Base-by-base conservation (phyloP, 805 yeast genomes). In the Myxozyma udenii region DNA sequence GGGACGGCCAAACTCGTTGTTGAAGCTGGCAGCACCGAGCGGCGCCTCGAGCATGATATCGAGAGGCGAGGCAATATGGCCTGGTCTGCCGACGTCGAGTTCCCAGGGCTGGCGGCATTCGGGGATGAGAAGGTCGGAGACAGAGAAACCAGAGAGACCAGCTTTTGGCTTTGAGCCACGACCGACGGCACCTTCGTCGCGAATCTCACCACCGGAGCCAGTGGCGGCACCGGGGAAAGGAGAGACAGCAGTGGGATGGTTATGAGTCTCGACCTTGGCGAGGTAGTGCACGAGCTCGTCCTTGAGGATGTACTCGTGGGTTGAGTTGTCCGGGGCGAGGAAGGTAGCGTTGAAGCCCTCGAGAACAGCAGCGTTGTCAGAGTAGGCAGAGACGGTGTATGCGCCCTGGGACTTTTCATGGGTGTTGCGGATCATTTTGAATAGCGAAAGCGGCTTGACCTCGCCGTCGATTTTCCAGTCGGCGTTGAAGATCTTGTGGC, bases 191-290 rank as follows among this genome's bases (percentile, higher is more conserved):
- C 97, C 98, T 74, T 93, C 99, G 71, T 93, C 99, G 78, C 99
- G 87, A 65, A 93, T 93, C 73, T 93, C 99, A 75, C 99, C 99
- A 69, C 99, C 99, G 9, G 98, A 90, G 58, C 99, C 99, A 12
- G 99, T 93, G 39, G 99, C 95, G 28, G 99, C 99, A 70, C 99
- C 99, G 2, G 98, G 90, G 72, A 88, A 93, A 37, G 99, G 99
- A 22, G 98, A 91, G 3, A 93, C 97, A 0, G 98, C 98, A 23
- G 99, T 93, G 49, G 99, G 99, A 70, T 93, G 99, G 73, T 93
- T 93, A 71, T 93, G 99, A 23, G 99, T 93, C 73, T 93, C 99
- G 46, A 93, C 98, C 70, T 93, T 93, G 66, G 90, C 87, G 61
- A 93, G 74, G 65, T 95, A 87, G 60, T 90, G 93, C 19, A 91